Conservation (phyloP, 208 protist species). For the Wallacemonas sp. region DNA sequence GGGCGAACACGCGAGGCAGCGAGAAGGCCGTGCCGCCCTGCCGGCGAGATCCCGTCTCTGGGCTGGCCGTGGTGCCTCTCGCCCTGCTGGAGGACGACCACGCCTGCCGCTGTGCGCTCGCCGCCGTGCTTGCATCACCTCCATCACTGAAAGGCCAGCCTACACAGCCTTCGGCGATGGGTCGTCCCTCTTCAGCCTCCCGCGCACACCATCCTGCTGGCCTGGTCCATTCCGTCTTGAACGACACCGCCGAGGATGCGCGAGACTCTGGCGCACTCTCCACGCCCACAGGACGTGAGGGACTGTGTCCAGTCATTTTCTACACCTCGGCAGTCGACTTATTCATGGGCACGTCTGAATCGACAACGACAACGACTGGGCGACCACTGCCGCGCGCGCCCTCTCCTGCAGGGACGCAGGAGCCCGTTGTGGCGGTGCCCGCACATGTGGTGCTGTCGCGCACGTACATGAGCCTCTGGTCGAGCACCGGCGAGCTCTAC, state of each 20-base stretch:
- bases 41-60: slow-evolving; percentile 9
- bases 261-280: not conserved
- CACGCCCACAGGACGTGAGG: not conserved
- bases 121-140: slow-evolving; percentile 11
- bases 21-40: not conserved
- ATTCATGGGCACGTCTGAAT: not conserved
- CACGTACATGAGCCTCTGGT: slow-evolving; percentile 1
- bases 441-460: slow-evolving; percentile 9
- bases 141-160: too few relatives aligned
- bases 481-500: not conserved
- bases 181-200: too few relatives aligned
- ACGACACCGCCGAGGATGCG: not conserved
- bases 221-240: not conserved
- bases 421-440: not conserved
- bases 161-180: too few relatives aligned
- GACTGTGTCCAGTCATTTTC: not conserved
- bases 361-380: too few relatives aligned
- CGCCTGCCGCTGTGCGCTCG: not conserved
- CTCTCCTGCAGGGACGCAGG: not conserved
- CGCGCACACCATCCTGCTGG: not conserved
- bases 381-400: too few relatives aligned
- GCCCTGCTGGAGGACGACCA: not conserved
- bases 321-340: slow-evolving; percentile 2
- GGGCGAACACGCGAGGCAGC: not conserved
- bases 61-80: not conserved